Evolutionary conservation across 345 rosid genomes (phyloP), one percentile per base, ranked within the genome.

Genomic region (Linum usitatissimum): DNA sequence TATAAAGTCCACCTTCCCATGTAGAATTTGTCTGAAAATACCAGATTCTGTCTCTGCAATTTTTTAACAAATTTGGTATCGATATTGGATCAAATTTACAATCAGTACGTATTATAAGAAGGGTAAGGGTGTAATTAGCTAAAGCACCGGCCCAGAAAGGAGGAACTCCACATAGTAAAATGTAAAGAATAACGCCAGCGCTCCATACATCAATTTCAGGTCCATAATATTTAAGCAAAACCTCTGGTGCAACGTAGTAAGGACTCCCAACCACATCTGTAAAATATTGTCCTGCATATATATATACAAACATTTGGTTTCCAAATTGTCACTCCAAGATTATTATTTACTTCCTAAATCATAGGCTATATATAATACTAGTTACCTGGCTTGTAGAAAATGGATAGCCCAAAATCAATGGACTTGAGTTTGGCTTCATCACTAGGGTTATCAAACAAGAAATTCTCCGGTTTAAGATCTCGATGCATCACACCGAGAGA

Each of bases 381-480:
- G 28, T 23, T 23, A 93, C 99, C 99, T 80, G 99, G 99, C 70
- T 93, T 93, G 70, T 81, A 93, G 80, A 93, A 93, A 58, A 90
- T 76, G 59, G 96, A 93, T 66, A 93, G 77, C 9, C 99, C 97
- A 66, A 93, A 93, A 67, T 93, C 99, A 0, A 91, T 93, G 31
- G 99, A 86, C 66, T 87, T 81, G 38, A 93, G 91, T 75, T 82
- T 79, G 61, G 91, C 97, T 73, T 87, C 96, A 9, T 90, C 91
- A 60, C 56, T 66, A 34, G 80, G 66, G 31, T 70, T 77, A 75
- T 87, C 94, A 65, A 93, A 93, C 86, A 90, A 82, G 84, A 93
- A 93, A 71, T 93, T 93, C 78, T 93, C 99, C 55, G 99, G 99
- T 66, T 92, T 92, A 68, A 92, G 91, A 83, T 92, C 98, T 65